phyloP scores from a whole-genome alignment of 2,329 filamentous ascomycete species.

The Curvularia eragrostidis region DNA sequence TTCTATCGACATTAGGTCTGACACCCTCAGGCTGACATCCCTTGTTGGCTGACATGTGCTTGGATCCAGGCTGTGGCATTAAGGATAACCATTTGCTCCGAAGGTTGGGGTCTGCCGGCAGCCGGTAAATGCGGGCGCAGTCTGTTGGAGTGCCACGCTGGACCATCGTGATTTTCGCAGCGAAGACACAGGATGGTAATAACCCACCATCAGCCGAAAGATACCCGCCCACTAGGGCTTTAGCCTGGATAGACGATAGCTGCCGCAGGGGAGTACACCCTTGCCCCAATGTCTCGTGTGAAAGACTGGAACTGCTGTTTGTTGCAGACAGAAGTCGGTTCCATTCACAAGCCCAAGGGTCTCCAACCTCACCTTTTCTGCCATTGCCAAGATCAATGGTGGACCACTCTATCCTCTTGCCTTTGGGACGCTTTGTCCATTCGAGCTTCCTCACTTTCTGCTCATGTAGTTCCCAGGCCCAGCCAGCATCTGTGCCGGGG shows the following conservation, averaged over 20 bases:
- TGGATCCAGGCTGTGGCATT: constrained; percentile 47
- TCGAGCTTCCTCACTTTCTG: constrained; percentile 64
- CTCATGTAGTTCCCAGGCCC: constrained; percentile 76
- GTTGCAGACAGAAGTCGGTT: constrained; percentile 64
- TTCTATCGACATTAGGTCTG: constrained; percentile 25
- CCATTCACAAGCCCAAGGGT: constrained; percentile 85
- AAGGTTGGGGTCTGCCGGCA: constrained; percentile 68
- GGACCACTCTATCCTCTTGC: constrained; percentile 78
- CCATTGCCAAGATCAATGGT: constrained; percentile 75
- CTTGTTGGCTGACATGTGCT: constrained; percentile 22
- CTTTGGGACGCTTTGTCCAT: constrained; percentile 81
- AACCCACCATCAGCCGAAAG: constrained; percentile 3
- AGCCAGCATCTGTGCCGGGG: constrained; percentile 79
- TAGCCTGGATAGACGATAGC: constrained; percentile 42
- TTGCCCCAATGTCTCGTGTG: constrained; percentile 12
- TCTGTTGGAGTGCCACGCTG: constrained; percentile 72
- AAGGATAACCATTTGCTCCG: constrained; percentile 75
- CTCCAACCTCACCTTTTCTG: constrained; percentile 80
- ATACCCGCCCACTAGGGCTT: constrained; percentile 17
- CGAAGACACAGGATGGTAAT: constrained; percentile 54
- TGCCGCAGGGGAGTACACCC: constrained; percentile 34
- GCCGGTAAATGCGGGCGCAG: constrained; percentile 84
- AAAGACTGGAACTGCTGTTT: background rate
- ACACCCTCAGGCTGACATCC: constrained; percentile 21
- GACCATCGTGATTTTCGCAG: constrained; percentile 71